Evolutionary conservation across 108 stramenopile genomes (phyloP).

Genomic region (Mayamaea pseudoterrestris): DNA sequence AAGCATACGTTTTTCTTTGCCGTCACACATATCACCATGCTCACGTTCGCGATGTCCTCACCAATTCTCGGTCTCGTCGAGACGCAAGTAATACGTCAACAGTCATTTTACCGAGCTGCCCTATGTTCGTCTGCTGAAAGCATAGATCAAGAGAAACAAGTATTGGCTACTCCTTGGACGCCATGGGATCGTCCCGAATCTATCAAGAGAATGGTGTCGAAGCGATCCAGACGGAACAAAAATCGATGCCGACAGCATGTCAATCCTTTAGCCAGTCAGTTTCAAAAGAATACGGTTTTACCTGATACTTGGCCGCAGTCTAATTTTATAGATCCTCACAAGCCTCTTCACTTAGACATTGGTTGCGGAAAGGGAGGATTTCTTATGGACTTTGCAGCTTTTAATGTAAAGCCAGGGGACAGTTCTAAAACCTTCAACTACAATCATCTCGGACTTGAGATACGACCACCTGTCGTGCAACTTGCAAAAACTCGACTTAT

Average conservation of each 20-base stretch:
- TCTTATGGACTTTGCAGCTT: constrained; percentile 47
- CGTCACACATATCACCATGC: too few relatives aligned
- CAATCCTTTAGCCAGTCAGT: constrained; percentile 67
- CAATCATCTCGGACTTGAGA: constrained; percentile 85
- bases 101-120: too few relatives aligned
- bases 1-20: too few relatives aligned
- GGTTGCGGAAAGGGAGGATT: constrained; percentile 85
- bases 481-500: constrained; percentile 55
- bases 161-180: too few relatives aligned
- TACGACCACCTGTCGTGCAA: constrained; percentile 62
- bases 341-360: constrained; percentile 75
- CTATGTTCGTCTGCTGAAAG: too few relatives aligned
- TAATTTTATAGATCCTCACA: constrained; percentile 31
- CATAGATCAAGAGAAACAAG: too few relatives aligned
- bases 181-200: constrained; percentile 23
- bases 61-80: too few relatives aligned
- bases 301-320: constrained; percentile 51
- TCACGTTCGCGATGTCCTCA: too few relatives aligned
- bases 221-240: constrained; percentile 10
- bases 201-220: constrained; percentile 7
- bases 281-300: constrained; percentile 46
- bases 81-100: too few relatives aligned
- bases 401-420: constrained; percentile 12
- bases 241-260: constrained; percentile 78
- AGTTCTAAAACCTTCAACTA: constrained; percentile 6